Evolutionary conservation across 805 yeast species (phyloP).

Genomic region (Barnettozyma populi): DNA sequence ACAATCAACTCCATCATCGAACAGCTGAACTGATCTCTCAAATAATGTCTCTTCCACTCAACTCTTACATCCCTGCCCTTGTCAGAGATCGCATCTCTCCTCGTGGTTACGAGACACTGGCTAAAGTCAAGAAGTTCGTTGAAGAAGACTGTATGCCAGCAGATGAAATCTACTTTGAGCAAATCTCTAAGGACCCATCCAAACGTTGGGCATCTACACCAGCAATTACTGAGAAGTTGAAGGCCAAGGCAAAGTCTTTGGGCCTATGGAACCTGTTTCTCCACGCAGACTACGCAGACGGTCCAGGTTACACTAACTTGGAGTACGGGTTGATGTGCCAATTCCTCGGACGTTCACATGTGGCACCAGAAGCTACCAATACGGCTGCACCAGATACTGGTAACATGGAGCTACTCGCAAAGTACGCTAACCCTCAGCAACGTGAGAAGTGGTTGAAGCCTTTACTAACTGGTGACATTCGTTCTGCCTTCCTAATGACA

Average conservation of each 20-base stretch:
- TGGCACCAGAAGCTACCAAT: slow-evolving; percentile 58
- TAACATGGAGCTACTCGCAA: slow-evolving; percentile 39
- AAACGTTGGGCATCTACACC: slow-evolving; percentile 46
- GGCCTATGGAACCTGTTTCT: slow-evolving; percentile 59
- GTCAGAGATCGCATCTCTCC: slow-evolving; percentile 30
- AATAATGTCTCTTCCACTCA: slow-evolving; percentile 8
- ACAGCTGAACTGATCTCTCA: background rate
- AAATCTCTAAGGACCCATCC: slow-evolving; percentile 34
- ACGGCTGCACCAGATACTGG: slow-evolving; percentile 63
- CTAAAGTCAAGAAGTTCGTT: slow-evolving; percentile 43
- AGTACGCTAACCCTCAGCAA: slow-evolving; percentile 37
- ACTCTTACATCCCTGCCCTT: slow-evolving; percentile 30
- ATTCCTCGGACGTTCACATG: slow-evolving; percentile 48
- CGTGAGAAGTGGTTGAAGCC: slow-evolving; percentile 47
- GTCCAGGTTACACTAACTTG: slow-evolving; percentile 54
- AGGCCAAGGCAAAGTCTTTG: slow-evolving; percentile 43
- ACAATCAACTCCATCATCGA: background rate
- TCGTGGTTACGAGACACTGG: slow-evolving; percentile 30
- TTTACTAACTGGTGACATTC: slow-evolving; percentile 45
- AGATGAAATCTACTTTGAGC: slow-evolving; percentile 38
- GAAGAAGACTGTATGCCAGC: slow-evolving; percentile 54
- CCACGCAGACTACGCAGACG: slow-evolving; percentile 38
- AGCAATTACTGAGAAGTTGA: slow-evolving; percentile 43
- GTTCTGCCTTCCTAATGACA: slow-evolving; percentile 63
- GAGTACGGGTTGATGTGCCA: slow-evolving; percentile 65